Conservation (phyloP, 805 yeast species). For the Ogataea kodamae region DNA sequence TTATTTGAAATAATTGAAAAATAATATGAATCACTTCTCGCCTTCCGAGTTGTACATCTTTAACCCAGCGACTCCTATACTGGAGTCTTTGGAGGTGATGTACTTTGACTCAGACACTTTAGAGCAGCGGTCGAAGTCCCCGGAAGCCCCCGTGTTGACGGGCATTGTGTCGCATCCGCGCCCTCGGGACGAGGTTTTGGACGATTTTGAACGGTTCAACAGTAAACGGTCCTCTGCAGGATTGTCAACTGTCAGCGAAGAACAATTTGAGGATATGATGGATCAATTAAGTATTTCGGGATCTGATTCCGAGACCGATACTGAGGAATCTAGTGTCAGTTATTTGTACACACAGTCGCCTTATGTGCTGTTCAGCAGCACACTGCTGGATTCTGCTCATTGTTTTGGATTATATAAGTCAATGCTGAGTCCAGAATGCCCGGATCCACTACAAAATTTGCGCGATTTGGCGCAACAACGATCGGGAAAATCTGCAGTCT, state of each 20-base stretch:
- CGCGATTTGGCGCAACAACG: constrained; percentile 17
- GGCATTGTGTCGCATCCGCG: constrained; percentile 16
- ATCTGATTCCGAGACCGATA: constrained; percentile 41
- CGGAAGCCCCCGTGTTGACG: constrained; percentile 4
- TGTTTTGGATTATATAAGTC: constrained; percentile 69
- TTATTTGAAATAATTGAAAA: no score
- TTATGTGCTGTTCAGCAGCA: constrained; percentile 53
- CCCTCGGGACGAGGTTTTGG: constrained; percentile 6
- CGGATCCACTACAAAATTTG: constrained; percentile 52
- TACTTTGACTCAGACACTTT: constrained; percentile 51
- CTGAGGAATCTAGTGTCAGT: constrained; percentile 39
- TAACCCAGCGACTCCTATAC: constrained; percentile 38
- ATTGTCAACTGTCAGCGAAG: constrained; percentile 46
- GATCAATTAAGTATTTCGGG: constrained; percentile 60
- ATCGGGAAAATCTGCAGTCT: constrained; percentile 59
- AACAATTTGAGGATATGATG: constrained; percentile 53
- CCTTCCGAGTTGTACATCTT: constrained; percentile 46
- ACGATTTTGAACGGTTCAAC: constrained; percentile 38
- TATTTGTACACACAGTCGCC: constrained; percentile 71
- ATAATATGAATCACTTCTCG: constrained; percentile 5
- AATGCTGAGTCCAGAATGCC: constrained; percentile 43
- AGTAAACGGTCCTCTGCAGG: constrained; percentile 48
- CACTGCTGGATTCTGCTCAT: constrained; percentile 39
- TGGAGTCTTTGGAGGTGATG: constrained; percentile 47
- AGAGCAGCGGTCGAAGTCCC: constrained; percentile 25